A percentile compares a stretch with the other conserved stretches of the same genome.
Conservation (phyloP, 306 rosid genomes). For the Lathyrus tuberosus region DNA sequence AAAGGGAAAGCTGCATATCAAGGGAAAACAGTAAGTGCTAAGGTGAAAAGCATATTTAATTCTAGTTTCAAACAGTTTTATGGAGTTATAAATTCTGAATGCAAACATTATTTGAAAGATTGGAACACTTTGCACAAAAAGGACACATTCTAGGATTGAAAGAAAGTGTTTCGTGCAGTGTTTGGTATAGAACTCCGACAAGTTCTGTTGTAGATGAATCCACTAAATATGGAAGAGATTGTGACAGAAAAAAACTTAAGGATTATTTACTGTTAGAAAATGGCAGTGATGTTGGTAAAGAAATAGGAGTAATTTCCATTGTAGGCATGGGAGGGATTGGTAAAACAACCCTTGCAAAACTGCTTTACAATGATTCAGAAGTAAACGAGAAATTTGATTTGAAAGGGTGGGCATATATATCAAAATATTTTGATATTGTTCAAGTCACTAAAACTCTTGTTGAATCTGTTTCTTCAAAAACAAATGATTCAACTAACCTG, state of each 20-base stretch:
- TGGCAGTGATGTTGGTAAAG: background rate
- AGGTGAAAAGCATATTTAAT: constrained; percentile 43
- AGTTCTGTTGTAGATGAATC: constrained; percentile 53
- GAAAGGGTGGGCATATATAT: constrained; percentile 39
- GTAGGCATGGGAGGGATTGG: constrained; percentile 37
- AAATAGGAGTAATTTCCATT: constrained; percentile 22
- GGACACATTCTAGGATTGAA: constrained; percentile 47
- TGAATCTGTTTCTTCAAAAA: constrained; percentile 25
- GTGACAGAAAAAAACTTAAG: constrained; percentile 40
- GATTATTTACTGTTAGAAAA: constrained; percentile 18
- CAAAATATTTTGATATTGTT: constrained; percentile 46
- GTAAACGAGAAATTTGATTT: constrained; percentile 22
- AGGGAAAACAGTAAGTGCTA: background rate
- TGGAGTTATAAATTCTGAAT: constrained; percentile 39
- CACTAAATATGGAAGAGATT: constrained; percentile 39
- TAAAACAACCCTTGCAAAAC: constrained; percentile 46
- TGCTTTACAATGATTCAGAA: constrained; percentile 33
- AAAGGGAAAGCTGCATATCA: constrained; percentile 12
- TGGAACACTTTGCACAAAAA: constrained; percentile 42
- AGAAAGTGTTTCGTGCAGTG: constrained; percentile 24
- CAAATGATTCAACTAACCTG: constrained; percentile 7
- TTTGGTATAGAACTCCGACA: constrained; percentile 22
- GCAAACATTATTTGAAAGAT: constrained; percentile 33
- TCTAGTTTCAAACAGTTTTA: constrained; percentile 37
- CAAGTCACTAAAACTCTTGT: constrained; percentile 36